These are phyloP conservation scores for Xylaria sp. DNA, from an alignment of 2,329 filamentous ascomycete genomes.

Conservation along the genomic window DNA sequence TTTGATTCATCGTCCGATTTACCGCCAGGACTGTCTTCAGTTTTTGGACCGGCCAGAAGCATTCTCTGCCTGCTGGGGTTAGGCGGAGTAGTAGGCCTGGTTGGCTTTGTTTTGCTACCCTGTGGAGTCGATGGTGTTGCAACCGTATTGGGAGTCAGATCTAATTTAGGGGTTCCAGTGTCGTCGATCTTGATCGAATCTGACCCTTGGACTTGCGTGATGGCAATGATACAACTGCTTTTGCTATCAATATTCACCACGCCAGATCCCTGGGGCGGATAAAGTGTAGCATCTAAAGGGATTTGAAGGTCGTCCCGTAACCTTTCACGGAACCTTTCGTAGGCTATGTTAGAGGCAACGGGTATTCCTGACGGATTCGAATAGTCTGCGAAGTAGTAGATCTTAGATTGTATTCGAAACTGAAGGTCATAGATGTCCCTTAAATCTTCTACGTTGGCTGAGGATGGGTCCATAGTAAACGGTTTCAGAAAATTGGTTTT, in stretches of 20 bases:
- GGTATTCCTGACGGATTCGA: neutral
- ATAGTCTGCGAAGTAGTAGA: no score
- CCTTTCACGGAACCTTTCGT: neutral
- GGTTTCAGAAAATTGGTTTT: neutral
- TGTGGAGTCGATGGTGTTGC: neutral
- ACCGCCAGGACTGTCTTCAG: neutral
- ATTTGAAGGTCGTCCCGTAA: neutral
- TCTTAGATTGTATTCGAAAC: neutral
- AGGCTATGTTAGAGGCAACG: neutral
- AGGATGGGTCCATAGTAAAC: neutral
- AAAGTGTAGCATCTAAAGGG: neutral
- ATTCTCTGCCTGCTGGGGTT: neutral
- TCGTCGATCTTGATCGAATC: neutral
- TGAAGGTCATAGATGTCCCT: neutral
- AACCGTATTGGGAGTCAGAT: neutral
- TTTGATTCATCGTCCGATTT: neutral
- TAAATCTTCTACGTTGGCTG: neutral
- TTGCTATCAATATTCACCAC: neutral
- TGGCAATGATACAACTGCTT: neutral
- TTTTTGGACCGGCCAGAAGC: neutral
- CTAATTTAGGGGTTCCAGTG: neutral
- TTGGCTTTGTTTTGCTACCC: neutral
- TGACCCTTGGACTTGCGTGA: conserved; percentile 17
- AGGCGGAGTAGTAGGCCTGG: neutral
- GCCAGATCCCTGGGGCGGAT: neutral